Percentiles rank a stretch among this genome's conserved stretches.
Conservation (phyloP, 192 early-diverging fungal species). For the Backusella liffmaniae region DNA sequence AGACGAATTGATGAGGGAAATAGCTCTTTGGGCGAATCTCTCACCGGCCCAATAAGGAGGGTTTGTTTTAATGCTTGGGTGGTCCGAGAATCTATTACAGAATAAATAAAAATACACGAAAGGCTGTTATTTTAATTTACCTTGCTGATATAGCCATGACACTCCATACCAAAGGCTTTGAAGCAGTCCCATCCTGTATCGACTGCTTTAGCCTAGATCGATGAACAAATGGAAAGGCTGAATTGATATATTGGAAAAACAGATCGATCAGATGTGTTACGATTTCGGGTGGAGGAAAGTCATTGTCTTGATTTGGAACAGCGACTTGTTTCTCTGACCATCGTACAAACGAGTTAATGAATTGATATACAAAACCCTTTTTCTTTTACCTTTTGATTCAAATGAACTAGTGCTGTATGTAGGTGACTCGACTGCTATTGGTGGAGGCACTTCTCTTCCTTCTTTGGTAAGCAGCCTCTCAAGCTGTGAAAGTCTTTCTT, state of each 20-base stretch:
- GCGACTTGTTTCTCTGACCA: neutral
- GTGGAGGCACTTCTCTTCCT: neutral
- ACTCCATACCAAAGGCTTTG: conserved; percentile 43
- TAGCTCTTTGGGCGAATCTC: conserved; percentile 43
- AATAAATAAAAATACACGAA: neutral
- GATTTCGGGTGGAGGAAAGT: conserved; percentile 43
- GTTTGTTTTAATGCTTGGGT: conserved; percentile 41
- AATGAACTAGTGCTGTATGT: neutral
- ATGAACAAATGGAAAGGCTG: neutral
- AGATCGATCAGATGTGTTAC: conserved; percentile 11
- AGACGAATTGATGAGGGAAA: conserved; percentile 33
- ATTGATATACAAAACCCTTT: neutral
- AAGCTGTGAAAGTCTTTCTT: conserved; percentile 26
- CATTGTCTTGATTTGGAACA: conserved; percentile 8
- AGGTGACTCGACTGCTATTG: neutral
- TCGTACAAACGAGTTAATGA: neutral
- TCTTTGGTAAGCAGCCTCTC: conserved; percentile 9
- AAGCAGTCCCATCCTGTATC: conserved; percentile 44
- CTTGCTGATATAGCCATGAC: conserved; percentile 49
- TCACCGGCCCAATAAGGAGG: conserved; percentile 54
- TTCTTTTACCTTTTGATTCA: conserved; percentile 1
- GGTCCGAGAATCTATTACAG: conserved; percentile 38
- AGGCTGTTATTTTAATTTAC: neutral
- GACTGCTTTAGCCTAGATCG: conserved; percentile 33
- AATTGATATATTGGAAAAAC: neutral